Evolutionary conservation across 1,284 basidiomycete species (phyloP).

Genomic region (Cutaneotrichosporon sp.): DNA sequence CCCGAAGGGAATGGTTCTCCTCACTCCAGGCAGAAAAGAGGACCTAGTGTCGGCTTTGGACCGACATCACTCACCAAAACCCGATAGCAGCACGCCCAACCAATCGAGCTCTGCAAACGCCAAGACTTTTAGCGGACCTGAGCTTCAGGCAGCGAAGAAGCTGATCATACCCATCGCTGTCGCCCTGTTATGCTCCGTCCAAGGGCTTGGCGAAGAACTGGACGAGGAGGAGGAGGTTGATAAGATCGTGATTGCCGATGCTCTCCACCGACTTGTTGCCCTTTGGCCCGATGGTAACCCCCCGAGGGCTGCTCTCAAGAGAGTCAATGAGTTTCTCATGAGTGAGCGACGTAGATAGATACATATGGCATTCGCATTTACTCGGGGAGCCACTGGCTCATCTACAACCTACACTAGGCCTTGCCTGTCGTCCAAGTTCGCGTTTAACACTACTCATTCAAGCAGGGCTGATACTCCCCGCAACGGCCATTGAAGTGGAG

Average conservation of each 20-base stretch:
- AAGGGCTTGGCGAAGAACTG: background rate
- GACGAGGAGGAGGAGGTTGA: conserved; percentile 13
- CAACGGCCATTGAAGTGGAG: too few species aligned
- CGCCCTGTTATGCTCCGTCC: conserved; percentile 23
- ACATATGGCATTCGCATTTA: too few species aligned
- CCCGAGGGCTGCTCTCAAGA: conserved; percentile 39
- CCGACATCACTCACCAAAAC: background rate
- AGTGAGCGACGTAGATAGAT: conserved; percentile 1
- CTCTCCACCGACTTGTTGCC: conserved; percentile 37
- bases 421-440: too few species aligned
- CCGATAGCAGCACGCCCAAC: background rate
- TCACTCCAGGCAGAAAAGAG: conserved; percentile 15
- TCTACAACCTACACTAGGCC: too few species aligned
- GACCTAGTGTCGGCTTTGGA: conserved; percentile 15
- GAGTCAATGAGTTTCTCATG: conserved; percentile 47
- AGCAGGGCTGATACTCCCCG: too few species aligned
- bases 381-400: too few species aligned
- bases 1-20: background rate
- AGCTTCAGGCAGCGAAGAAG: conserved; percentile 16
- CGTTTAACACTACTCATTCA: too few species aligned
- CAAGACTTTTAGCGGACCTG: background rate
- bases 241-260: conserved; percentile 27
- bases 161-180: conserved; percentile 30
- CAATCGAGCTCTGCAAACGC: background rate
- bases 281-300: conserved; percentile 47